These are phyloP conservation scores for Penicillium rolfsii DNA, from an alignment of 2,329 filamentous ascomycete genomes.

Conservation along the genomic window DNA sequence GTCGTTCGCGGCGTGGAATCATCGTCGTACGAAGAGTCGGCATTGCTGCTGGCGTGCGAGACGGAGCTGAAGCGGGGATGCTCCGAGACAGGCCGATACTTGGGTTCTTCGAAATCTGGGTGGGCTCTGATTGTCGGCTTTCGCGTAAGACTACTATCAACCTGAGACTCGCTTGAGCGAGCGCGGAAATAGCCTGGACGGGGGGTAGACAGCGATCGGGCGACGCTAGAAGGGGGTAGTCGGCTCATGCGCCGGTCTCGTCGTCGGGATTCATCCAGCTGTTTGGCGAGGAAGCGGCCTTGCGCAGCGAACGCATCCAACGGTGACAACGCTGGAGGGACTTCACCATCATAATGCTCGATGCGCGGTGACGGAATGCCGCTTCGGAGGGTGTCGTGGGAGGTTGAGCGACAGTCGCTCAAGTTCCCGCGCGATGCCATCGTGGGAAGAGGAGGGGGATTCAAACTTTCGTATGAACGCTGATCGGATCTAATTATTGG, in stretches of 20 bases:
- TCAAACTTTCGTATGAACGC: not conserved
- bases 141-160: constrained; percentile 34
- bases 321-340: constrained; percentile 85
- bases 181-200: constrained; percentile 82
- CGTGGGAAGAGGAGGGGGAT: not conserved
- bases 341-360: constrained; percentile 71
- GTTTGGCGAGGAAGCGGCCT: constrained; percentile 81
- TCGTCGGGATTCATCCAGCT: constrained; percentile 77
- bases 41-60: constrained; percentile 44
- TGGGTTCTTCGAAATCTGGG: constrained; percentile 49
- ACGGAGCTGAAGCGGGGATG: constrained; percentile 72
- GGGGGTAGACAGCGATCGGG: constrained; percentile 76
- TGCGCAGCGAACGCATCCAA: constrained; percentile 94
- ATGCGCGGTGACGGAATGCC: constrained; percentile 73
- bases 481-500: not conserved
- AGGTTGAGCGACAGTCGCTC: constrained; percentile 63
- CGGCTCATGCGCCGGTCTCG: constrained; percentile 80
- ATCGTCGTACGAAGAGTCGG: constrained; percentile 44
- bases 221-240: constrained; percentile 78
- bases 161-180: constrained; percentile 60
- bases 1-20: constrained; percentile 35
- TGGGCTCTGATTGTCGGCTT: constrained; percentile 45
- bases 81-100: constrained; percentile 69
- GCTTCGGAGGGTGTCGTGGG: constrained; percentile 57
- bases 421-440: constrained; percentile 63